Base-by-base conservation (phyloP, 345 rosid genomes). In the Stellera chamaejasme region DNA sequence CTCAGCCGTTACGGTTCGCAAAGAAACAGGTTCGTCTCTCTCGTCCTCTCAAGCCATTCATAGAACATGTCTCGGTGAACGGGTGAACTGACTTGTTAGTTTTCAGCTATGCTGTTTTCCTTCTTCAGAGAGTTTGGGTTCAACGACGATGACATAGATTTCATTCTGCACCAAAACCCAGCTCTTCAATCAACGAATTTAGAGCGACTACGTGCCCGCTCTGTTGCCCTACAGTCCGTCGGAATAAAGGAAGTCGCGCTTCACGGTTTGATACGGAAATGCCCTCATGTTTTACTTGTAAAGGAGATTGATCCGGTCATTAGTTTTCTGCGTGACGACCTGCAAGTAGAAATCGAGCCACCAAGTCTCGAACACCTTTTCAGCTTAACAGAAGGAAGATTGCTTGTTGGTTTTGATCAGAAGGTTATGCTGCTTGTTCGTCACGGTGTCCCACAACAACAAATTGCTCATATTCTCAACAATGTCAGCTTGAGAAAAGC, bases 401-500 rank as follows among this genome's bases (percentile, higher is more conserved):
- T 75, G 67, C 69, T 82, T 66, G 72, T 69, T 61, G 80, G 77
- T 69, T 85, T 82, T 61, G 79, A 68, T 59, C 72, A 67, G 56
- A 85, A 78, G 67, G 84, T 73, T 54, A 71, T 66, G 58, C 62
- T 78, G 67, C 84, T 82, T 28, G 59, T 78, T 50, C 69, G 54
- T 44, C 69, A 64, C 56, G 86, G 82, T 13, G 51, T 82, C 61
- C 77, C 85, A 1, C 55, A 54, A 63, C 88, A 81, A 23, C 69
- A 80, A 73, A 75, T 82, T 49, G 78, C 66, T 56, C 58, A 75
- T 45, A 77, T 89, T 2, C 78, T 90, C 74, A 79, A 80, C 78
- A 81, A 84, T 66, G 74, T 75, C 13, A 84, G 78, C 66, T 41
- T 82, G 42, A 64, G 64, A 3, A 87, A 82, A 73, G 80, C 82